Evolutionary conservation across 2,329 filamentous ascomycete species (phyloP), one percentile per base, ranked within the genome.

Genomic region (Apiospora marii): DNA sequence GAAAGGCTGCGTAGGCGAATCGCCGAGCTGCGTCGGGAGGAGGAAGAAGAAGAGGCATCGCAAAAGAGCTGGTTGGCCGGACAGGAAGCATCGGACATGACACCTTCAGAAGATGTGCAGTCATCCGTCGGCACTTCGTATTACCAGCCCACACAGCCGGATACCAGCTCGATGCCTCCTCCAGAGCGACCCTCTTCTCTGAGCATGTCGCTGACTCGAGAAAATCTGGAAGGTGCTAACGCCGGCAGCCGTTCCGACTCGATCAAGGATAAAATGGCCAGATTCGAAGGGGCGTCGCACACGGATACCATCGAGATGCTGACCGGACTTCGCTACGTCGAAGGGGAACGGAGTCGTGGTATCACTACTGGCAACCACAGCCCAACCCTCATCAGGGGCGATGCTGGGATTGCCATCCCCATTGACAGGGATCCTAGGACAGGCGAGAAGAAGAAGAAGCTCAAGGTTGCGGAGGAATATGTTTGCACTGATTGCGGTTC

Each of bases 221-320:
- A 96, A 80, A 95, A 96, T 74, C 87, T 96, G 3, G 93, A 96
- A 80, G 92, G 93, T 74, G 90, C 90, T 16, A 88, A 88, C 30
- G 90, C 90, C 1, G 90, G 89, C 27, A 91, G 86, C 76, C 88
- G 89, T 69, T 89, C 91, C 1, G 94, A 97, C 79, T 94, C 92
- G 70, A 92, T 95, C 74, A 90, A 91, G 70, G 94, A 97, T 76
- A 96, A 95, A 82, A 95, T 95, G 92, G 92, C 92, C 8, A 89
- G 93, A 64, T 94, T 94, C 77, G 94, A 97, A 78, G 92, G 91
- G 4, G 86, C 90, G 37, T 92, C 90, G 0, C 94, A 96, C 78
- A 90, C 94, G 6, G 94, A 98, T 75, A 94, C 92, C 0, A 97
- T 98, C 75, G 95, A 98, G 82, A 94, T 98, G 89, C 87, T 98